Evolutionary conservation across 768 basidiomycete species (phyloP).

Genomic region (Lentinula lateritia): DNA sequence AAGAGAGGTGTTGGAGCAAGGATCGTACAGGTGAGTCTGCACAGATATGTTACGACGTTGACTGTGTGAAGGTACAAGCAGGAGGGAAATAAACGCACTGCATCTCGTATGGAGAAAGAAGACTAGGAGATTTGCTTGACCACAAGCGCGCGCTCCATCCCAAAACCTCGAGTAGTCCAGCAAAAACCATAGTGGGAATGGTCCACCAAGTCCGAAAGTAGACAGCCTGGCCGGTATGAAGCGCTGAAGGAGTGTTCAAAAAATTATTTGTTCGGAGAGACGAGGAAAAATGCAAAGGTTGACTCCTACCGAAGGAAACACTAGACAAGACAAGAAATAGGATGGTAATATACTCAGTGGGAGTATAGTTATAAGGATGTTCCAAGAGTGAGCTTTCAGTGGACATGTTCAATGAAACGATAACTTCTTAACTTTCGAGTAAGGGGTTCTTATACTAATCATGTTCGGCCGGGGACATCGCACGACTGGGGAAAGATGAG

Average conservation of each 20-base stretch:
- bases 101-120: constrained; percentile 27
- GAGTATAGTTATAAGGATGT: constrained; percentile 27
- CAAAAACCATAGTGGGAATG: constrained; percentile 39
- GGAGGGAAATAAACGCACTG: constrained; percentile 29
- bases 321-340: constrained; percentile 32
- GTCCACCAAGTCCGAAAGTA: constrained; percentile 48
- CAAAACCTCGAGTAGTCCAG: constrained; percentile 43
- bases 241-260: constrained; percentile 22
- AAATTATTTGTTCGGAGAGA: neutral
- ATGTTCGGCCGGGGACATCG: neutral
- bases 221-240: constrained; percentile 40
- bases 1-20: constrained; percentile 52
- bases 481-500: neutral
- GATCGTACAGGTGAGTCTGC: constrained; percentile 38
- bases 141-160: constrained; percentile 55
- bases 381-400: neutral
- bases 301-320: constrained; percentile 30
- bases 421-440: neutral
- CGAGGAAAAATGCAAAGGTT: neutral
- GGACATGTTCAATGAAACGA: neutral
- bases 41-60: neutral
- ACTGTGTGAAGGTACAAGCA: neutral
- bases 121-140: constrained; percentile 31
- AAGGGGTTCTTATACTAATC: neutral
- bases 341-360: constrained; percentile 27